Base-by-base conservation (phyloP, 177 flowering plant species). In the Telopea speciosissima region DNA sequence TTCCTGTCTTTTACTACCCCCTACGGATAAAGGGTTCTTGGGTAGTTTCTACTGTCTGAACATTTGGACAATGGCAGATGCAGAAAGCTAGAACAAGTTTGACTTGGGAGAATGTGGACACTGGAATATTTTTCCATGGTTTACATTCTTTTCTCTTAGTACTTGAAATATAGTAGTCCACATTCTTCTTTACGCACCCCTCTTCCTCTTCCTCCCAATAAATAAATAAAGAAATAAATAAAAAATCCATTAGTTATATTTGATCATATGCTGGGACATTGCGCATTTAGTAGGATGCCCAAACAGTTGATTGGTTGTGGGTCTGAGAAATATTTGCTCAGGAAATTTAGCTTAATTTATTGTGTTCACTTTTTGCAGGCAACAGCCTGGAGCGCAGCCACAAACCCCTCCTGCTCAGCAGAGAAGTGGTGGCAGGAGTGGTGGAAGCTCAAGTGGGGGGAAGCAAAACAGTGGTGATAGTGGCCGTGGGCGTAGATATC, bases 311-410 rank as follows among this genome's bases (percentile, higher is more conserved):
- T 44, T 49, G 17, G 54, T 49, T 13, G 14, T 16, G 54, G 54
- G 3, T 49, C 54, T 49, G 4, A 12, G 8, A 11, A 49, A 12
- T 49, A 17, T 21, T n/a, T 58, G 61, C 52, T 63, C 16, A 24
- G 22, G 67, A n/a, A 8, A 28, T 23, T 17, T 16, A 31, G 33
- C 22, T 24, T 28, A 10, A 11, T 26, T 59, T 22, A 17, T 23
- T 44, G 3, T 22, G 3, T 6, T 24, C 28, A 17, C 0, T 62
- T 3, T 8, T 54, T 70, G 76, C 70, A 86, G 89, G 80, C 89
- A 84, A 78, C 85, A 83, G 19, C 89, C 86, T 25, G 84, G 86
- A 70, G 33, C 79, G 45, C 83, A 74, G 66, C 74, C 76, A 3
- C 79, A 73, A 23, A 67, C 64, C 52, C 79, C 70, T 44, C 81